A percentile compares a stretch with the other conserved stretches of the same genome.
phyloP scores from a whole-genome alignment of 495 filamentous ascomycete species.

The Aspergillus mulundensis region DNA sequence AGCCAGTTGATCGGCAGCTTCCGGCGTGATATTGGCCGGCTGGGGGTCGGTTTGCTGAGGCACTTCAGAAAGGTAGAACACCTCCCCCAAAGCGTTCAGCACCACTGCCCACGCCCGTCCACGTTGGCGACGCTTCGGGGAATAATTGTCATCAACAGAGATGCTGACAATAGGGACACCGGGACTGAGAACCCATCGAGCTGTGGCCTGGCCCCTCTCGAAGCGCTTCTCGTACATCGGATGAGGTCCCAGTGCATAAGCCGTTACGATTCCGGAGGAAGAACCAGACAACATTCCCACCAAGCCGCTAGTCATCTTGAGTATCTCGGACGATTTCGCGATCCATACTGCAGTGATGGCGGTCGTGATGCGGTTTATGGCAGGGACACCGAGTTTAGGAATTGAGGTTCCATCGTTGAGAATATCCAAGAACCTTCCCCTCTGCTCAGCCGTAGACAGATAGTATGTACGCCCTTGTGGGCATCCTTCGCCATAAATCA shows the following conservation, averaged over 20 bases:
- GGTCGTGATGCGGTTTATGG: constrained; percentile 55
- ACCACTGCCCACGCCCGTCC: constrained; percentile 79
- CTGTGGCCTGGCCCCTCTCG: constrained; percentile 70
- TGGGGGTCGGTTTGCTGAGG: constrained; percentile 43
- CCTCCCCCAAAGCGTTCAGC: constrained; percentile 87
- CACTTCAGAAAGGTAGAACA: constrained; percentile 74
- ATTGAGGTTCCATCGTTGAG: constrained; percentile 46
- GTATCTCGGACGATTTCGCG: constrained; percentile 71
- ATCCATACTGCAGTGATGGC: constrained; percentile 83
- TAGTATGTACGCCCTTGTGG: constrained; percentile 76
- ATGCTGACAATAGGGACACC: constrained; percentile 89
- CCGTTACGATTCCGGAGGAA: constrained; percentile 77
- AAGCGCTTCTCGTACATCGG: constrained; percentile 62
- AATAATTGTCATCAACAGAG: constrained; percentile 78
- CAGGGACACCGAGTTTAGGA: constrained; percentile 64
- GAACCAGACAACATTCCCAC: constrained; percentile 82
- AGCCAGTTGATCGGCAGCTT: constrained; percentile 57
- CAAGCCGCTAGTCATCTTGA: constrained; percentile 68
- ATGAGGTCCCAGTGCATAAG: constrained; percentile 71
- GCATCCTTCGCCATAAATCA: constrained; percentile 79
- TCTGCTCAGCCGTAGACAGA: constrained; percentile 67
- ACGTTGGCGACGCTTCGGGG: constrained; percentile 58
- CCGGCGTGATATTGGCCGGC: constrained; percentile 28
- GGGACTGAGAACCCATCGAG: constrained; percentile 83
- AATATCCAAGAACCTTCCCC: constrained; percentile 67